Percentiles rank a stretch among this genome's conserved stretches.
phyloP scores from a whole-genome alignment of 2,329 filamentous ascomycete genomes.

The Colletotrichum lentis region DNA sequence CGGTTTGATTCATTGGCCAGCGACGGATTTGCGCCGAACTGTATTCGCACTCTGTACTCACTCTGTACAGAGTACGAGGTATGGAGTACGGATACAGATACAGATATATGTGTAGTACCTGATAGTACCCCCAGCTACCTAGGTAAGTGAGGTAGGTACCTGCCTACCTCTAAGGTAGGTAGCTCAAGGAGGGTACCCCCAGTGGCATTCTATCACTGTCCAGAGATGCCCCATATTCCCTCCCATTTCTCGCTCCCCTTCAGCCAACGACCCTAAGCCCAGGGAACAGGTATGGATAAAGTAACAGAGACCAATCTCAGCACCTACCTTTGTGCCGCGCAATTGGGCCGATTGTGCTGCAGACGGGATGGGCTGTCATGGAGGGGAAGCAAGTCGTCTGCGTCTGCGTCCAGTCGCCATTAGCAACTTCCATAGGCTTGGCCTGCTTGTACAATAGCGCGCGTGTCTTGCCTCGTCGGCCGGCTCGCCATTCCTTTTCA shows the following conservation, averaged over 20 bases:
- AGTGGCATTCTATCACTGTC: neutral
- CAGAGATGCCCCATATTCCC: neutral
- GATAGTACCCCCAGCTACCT: too few relatives aligned
- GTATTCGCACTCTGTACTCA: neutral
- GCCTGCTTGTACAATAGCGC: neutral
- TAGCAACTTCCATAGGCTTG: neutral
- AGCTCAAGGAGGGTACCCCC: too few relatives aligned
- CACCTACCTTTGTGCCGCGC: neutral
- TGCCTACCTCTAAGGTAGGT: too few relatives aligned
- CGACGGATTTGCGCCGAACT: neutral
- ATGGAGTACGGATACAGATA: too few relatives aligned
- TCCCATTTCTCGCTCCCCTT: neutral
- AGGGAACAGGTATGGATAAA: neutral
- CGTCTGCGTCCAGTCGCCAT: slow-evolving; percentile 19
- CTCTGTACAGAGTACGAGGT: too few relatives aligned
- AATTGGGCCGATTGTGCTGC: slow-evolving; percentile 1
- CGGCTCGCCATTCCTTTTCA: slow-evolving; percentile 13
- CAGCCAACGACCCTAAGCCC: neutral
- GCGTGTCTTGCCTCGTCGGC: slow-evolving; percentile 17
- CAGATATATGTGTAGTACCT: too few relatives aligned
- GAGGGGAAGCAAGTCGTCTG: slow-evolving; percentile 6
- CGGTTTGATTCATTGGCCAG: neutral
- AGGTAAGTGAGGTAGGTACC: neutral
- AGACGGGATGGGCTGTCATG: slow-evolving; percentile 10
- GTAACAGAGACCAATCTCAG: neutral